Conservation (phyloP, 495 filamentous ascomycete species). For the Annulohypoxylon bovei region DNA sequence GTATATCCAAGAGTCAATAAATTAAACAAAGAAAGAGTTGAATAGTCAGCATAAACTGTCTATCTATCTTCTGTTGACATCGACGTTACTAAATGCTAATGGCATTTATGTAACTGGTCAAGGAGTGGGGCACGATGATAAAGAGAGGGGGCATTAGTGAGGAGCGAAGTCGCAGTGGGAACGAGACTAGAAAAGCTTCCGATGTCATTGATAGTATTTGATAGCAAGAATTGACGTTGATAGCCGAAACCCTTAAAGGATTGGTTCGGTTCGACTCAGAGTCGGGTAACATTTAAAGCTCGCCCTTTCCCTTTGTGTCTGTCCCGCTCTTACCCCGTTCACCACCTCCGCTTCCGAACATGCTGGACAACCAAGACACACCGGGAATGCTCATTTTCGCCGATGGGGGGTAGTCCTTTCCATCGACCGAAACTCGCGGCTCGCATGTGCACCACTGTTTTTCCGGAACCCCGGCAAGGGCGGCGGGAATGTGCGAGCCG, state of each 20-base stretch:
- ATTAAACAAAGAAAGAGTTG: neutral
- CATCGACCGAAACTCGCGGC: slow-evolving; percentile 66
- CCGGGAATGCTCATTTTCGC: slow-evolving; percentile 52
- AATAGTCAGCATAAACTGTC: neutral
- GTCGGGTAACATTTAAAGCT: slow-evolving; percentile 31
- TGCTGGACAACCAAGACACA: slow-evolving; percentile 33
- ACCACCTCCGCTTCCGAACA: slow-evolving; percentile 41
- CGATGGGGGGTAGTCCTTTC: slow-evolving; percentile 71
- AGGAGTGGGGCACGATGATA: neutral
- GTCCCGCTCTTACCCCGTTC: slow-evolving; percentile 7
- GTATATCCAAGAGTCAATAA: neutral
- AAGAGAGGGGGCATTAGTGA: slow-evolving; percentile 25
- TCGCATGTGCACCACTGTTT: slow-evolving; percentile 68
- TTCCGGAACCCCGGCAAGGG: slow-evolving; percentile 66
- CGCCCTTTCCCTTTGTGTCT: slow-evolving; percentile 34
- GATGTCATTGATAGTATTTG: slow-evolving; percentile 3
- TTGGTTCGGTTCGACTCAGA: neutral
- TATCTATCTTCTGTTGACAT: neutral
- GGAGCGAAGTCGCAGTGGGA: slow-evolving; percentile 24
- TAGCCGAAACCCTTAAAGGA: slow-evolving; percentile 13
- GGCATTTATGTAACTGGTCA: slow-evolving; percentile 6
- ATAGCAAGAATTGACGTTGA: neutral
- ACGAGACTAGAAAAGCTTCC: neutral
- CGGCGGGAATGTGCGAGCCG: slow-evolving; percentile 68
- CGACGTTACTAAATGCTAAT: neutral